These are phyloP conservation scores for Penicillium expansum DNA, from an alignment of 2,329 filamentous ascomycete species.

Conservation along the genomic window DNA sequence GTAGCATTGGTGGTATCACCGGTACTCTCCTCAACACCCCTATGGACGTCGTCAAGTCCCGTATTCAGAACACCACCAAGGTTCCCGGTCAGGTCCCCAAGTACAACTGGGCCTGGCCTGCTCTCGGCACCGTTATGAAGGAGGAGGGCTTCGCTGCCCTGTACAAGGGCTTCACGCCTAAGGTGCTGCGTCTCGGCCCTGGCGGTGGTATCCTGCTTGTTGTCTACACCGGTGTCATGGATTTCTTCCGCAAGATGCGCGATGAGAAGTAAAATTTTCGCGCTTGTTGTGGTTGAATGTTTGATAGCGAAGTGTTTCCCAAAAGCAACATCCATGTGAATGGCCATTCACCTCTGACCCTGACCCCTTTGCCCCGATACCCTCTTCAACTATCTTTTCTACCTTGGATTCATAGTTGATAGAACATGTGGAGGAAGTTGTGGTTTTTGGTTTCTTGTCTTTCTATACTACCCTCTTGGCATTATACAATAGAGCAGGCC, in stretches of 20 bases:
- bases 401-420: not conserved
- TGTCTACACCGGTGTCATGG: conserved; percentile 54
- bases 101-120: conserved; percentile 98
- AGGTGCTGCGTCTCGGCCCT: conserved; percentile 76
- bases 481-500: conserved; percentile 11
- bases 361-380: conserved; percentile 6
- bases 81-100: conserved; percentile 78
- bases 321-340: conserved; percentile 10
- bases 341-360: not conserved
- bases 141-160: conserved; percentile 90
- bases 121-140: conserved; percentile 78
- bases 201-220: conserved; percentile 60
- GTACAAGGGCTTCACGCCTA: conserved; percentile 97
- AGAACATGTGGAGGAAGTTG: conserved; percentile 7
- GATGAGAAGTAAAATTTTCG: conserved; percentile 32
- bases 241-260: conserved; percentile 79
- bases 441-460: conserved; percentile 6
- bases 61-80: conserved; percentile 91
- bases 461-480: conserved; percentile 4
- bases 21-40: conserved; percentile 94
- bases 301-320: conserved; percentile 8
- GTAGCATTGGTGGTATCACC: conserved; percentile 80
- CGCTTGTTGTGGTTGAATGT: conserved; percentile 3
- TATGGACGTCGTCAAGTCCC: conserved; percentile 95
- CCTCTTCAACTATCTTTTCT: conserved; percentile 5